Evolutionary conservation across 768 basidiomycete genomes (phyloP).

Genomic region (Xerocomellus dryophilus): DNA sequence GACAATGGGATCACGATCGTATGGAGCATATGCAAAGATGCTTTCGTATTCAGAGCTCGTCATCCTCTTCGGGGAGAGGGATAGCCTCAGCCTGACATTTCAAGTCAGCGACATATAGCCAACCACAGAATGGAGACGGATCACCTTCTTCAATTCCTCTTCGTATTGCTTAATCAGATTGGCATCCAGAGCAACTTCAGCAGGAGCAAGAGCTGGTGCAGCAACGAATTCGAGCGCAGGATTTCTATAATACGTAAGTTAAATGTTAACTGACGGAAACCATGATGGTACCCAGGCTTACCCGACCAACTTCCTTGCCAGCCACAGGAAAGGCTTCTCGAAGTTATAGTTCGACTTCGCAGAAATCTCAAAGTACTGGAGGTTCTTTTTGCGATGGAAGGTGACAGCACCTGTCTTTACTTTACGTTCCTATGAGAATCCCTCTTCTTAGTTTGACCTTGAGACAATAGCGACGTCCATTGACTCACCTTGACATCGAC

Average conservation of each 20-base stretch:
- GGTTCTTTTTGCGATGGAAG: conserved; percentile 99
- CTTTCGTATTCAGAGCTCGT: conserved; percentile 57
- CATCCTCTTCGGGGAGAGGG: conserved; percentile 97
- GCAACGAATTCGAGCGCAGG: conserved; percentile 90
- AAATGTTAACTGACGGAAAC: not conserved
- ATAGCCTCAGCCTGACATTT: conserved; percentile 71
- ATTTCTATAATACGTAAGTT: conserved; percentile 53
- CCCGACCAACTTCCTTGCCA: conserved; percentile 97
- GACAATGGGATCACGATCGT: conserved; percentile 21
- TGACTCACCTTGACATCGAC: conserved; percentile 92
- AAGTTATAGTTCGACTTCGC: conserved; percentile 99
- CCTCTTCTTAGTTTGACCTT: conserved; percentile 2
- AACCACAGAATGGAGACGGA: conserved; percentile 13
- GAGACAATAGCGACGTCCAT: not conserved
- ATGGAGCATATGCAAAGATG: conserved; percentile 19
- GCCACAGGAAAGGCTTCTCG: conserved; percentile 99
- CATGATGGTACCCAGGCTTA: conserved; percentile 37
- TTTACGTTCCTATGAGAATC: conserved; percentile 84
- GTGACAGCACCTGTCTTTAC: conserved; percentile 98
- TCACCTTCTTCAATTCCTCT: conserved; percentile 66
- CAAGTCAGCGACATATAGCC: conserved; percentile 8
- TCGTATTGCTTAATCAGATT: conserved; percentile 77
- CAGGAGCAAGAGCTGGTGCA: conserved; percentile 91
- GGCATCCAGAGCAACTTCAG: conserved; percentile 84
- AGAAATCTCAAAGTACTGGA: conserved; percentile 99